These are phyloP conservation scores for Neolentinus lepideus DNA, from an alignment of 1,284 basidiomycete species.

Conservation along the genomic window DNA sequence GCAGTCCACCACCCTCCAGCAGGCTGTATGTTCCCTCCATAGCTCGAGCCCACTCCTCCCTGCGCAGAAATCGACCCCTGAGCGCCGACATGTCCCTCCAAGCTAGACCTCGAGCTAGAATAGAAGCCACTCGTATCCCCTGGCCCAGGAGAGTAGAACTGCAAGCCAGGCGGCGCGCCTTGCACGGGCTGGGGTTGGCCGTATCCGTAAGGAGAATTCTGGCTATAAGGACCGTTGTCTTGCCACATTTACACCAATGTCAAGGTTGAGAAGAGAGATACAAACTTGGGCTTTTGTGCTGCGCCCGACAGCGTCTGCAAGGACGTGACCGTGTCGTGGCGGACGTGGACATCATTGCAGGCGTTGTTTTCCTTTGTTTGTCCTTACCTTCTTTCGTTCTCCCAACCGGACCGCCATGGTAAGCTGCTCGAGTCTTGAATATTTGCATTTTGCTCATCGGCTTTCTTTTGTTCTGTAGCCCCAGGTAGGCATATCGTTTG, in stretches of 20 bases:
- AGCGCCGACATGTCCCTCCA: slow-evolving; percentile 60
- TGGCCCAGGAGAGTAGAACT: slow-evolving; percentile 45
- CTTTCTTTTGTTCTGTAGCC: slow-evolving; percentile 37
- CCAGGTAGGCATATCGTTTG: slow-evolving; percentile 41
- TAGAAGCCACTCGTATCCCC: slow-evolving; percentile 35
- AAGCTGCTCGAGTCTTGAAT: slow-evolving; percentile 18
- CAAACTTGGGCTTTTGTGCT: background rate
- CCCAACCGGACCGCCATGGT: slow-evolving; percentile 39
- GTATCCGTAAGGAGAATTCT: slow-evolving; percentile 42
- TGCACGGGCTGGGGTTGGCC: slow-evolving; percentile 31
- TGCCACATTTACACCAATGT: slow-evolving; percentile 56
- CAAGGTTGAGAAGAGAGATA: background rate
- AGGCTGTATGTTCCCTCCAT: slow-evolving; percentile 66
- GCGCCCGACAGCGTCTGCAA: slow-evolving; percentile 19
- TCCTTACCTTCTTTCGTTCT: slow-evolving; percentile 24
- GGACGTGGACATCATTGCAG: background rate
- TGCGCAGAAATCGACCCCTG: slow-evolving; percentile 45
- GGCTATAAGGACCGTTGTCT: slow-evolving; percentile 46
- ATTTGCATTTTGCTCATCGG: slow-evolving; percentile 10
- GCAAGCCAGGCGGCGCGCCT: slow-evolving; percentile 44
- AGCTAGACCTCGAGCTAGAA: slow-evolving; percentile 59
- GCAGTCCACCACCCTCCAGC: slow-evolving; percentile 87
- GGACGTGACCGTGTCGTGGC: slow-evolving; percentile 2
- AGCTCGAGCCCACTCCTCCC: slow-evolving; percentile 36
- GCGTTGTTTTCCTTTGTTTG: slow-evolving; percentile 10